Percentiles rank a stretch among this genome's conserved stretches.
These are phyloP conservation scores for Podospora didyma DNA, from an alignment of 495 filamentous ascomycete species.

Conservation along the genomic window DNA sequence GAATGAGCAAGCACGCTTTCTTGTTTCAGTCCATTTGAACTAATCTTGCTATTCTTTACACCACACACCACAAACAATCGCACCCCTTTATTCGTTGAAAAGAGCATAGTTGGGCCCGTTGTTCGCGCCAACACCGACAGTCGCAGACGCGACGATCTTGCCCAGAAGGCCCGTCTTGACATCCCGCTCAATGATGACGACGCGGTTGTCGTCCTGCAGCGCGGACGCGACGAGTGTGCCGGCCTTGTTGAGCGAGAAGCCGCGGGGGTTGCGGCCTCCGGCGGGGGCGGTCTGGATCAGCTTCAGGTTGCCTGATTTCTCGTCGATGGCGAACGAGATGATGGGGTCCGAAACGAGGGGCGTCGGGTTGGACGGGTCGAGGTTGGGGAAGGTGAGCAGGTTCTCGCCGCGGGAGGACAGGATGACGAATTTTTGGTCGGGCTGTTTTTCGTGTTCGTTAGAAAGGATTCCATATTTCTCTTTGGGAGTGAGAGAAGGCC, in stretches of 20 bases:
- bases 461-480: not conserved
- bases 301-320: conserved; percentile 44
- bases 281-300: conserved; percentile 49
- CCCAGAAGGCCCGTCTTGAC: conserved; percentile 49
- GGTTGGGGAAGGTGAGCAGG: conserved; percentile 44
- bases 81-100: conserved; percentile 21
- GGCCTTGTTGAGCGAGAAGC: conserved; percentile 59
- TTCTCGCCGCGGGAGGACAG: conserved; percentile 60
- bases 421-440: conserved; percentile 55
- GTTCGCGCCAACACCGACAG: conserved; percentile 12
- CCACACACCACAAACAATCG: too few species aligned
- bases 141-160: conserved; percentile 43
- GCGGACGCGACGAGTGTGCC: conserved; percentile 58
- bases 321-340: conserved; percentile 41
- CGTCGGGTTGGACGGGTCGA: conserved; percentile 35
- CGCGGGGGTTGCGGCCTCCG: conserved; percentile 56
- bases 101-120: conserved; percentile 23
- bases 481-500: too few species aligned
- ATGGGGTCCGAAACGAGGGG: conserved; percentile 39
- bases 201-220: conserved; percentile 55
- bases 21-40: too few species aligned
- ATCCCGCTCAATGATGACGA: conserved; percentile 57
- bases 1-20: too few species aligned
- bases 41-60: too few species aligned
- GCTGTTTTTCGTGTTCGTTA: conserved; percentile 26